Percentiles rank a stretch among this genome's conserved stretches.
phyloP scores from a whole-genome alignment of 345 rosid species.

The Lepidium sativum region DNA sequence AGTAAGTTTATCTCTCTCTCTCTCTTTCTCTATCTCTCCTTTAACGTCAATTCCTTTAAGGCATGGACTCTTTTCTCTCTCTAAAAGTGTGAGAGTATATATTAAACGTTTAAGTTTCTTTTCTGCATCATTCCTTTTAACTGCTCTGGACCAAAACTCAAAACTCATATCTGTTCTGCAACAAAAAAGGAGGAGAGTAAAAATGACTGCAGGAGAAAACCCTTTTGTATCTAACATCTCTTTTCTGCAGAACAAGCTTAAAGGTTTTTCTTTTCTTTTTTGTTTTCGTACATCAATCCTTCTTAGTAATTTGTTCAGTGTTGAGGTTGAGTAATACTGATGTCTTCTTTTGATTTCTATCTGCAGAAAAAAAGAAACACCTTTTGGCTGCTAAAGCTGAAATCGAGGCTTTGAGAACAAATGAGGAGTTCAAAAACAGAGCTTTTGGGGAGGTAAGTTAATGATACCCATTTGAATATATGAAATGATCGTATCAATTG shows the following conservation, averaged over 20 bases:
- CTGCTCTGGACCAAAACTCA: conserved; percentile 6
- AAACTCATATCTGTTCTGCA: background rate
- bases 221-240: conserved; percentile 69
- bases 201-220: conserved; percentile 38
- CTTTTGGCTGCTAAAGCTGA: conserved; percentile 47
- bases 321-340: background rate
- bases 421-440: conserved; percentile 60
- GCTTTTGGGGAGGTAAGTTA: conserved; percentile 55
- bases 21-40: conserved; percentile 28
- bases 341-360: background rate
- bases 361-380: conserved; percentile 58
- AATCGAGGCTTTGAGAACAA: conserved; percentile 55
- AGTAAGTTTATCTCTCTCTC: conserved; percentile 23
- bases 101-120: conserved; percentile 9
- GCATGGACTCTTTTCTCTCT: conserved; percentile 32
- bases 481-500: background rate
- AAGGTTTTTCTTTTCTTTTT: conserved; percentile 39
- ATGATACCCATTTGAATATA: background rate
- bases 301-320: background rate
- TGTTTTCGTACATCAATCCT: background rate
- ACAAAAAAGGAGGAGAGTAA: conserved; percentile 17
- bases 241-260: conserved; percentile 57
- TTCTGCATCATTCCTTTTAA: conserved; percentile 7
- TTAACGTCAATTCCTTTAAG: conserved; percentile 55
- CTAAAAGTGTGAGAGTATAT: conserved; percentile 2